Evolutionary conservation across 345 rosid species (phyloP), one percentile per base, ranked within the genome.

Genomic region (Sonneratia alba): DNA sequence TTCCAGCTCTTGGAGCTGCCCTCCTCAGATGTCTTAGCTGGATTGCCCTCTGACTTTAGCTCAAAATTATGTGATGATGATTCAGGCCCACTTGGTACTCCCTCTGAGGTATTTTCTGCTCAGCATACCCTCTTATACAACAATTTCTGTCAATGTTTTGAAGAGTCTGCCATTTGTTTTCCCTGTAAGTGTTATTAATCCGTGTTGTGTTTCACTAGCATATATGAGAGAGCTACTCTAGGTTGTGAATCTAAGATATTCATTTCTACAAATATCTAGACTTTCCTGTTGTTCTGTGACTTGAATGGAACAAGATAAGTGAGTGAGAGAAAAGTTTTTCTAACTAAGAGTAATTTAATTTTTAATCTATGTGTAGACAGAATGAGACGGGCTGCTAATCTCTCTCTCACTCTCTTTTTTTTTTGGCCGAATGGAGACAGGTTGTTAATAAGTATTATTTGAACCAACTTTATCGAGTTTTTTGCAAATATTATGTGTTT

Each of bases 1-100:
- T 92, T 94, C 76, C 81, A 85, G 71, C 72, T 75, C 75, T 82
- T 94, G n/a, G 87, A 85, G 64, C 89, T 93, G 36, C 92, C 97
- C 6, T 84, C 97, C 21, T 71, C 86, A 19, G 80, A 75, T 79
- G 77, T 85, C n/a, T 75, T 89, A 73, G 75, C 84, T 0, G 79
- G 79, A 68, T 79, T 86, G 36, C 61, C 88, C 6, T 78, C 86
- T 22, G 89, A 70, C 68, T 66, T 86, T 73, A 67, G 74, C 64
- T 71, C 65, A 57, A 76, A 70, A 69, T 27, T 49, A 76, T 64
- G 75, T 63, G 78, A 76, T 15, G 80, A 70, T 0, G 69, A 56
- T 56, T 73, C 77, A 71, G 71, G 73, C 38, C 73, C 69, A 34
- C 66, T 70, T 27, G 76, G 83, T 38, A 70, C 70, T 47, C 61